phyloP scores from a whole-genome alignment of 352 stramenopile species.

The Discostella stelligera region DNA sequence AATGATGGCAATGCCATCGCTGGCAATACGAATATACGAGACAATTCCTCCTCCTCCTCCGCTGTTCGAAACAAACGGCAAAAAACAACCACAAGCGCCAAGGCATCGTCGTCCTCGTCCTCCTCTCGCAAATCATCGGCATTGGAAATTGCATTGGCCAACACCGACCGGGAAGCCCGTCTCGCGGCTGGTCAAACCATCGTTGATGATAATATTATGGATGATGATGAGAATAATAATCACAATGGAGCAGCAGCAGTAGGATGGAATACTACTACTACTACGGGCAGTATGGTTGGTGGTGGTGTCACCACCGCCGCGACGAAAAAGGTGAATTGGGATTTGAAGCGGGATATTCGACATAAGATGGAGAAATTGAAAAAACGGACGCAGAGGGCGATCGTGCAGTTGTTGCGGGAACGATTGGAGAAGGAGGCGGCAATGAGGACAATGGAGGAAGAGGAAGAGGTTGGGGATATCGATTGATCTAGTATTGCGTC shows the following conservation, averaged over 20 bases:
- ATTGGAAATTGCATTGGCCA: slow-evolving; percentile 54
- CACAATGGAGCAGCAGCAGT: too few relatives aligned
- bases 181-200: slow-evolving; percentile 24
- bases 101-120: background rate
- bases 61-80: slow-evolving; percentile 37
- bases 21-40: background rate
- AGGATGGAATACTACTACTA: too few relatives aligned
- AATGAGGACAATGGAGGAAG: slow-evolving; percentile 25
- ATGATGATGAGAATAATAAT: background rate
- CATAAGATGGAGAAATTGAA: slow-evolving; percentile 72
- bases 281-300: too few relatives aligned
- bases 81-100: slow-evolving; percentile 21
- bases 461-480: slow-evolving; percentile 49
- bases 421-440: slow-evolving; percentile 66
- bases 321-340: slow-evolving; percentile 78
- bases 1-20: too few relatives aligned
- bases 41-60: background rate
- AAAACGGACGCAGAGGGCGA: slow-evolving; percentile 66
- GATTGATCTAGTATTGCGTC: too few relatives aligned
- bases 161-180: slow-evolving; percentile 45
- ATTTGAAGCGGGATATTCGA: slow-evolving; percentile 78
- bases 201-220: slow-evolving; percentile 2
- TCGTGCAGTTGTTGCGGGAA: slow-evolving; percentile 72
- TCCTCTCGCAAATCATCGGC: too few relatives aligned
- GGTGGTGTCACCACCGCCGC: slow-evolving; percentile 35